A percentile compares a stretch with the other conserved stretches of the same genome.
Evolutionary conservation across 176 grass and related monocot genomes (phyloP).

Genomic region (Poa annua): DNA sequence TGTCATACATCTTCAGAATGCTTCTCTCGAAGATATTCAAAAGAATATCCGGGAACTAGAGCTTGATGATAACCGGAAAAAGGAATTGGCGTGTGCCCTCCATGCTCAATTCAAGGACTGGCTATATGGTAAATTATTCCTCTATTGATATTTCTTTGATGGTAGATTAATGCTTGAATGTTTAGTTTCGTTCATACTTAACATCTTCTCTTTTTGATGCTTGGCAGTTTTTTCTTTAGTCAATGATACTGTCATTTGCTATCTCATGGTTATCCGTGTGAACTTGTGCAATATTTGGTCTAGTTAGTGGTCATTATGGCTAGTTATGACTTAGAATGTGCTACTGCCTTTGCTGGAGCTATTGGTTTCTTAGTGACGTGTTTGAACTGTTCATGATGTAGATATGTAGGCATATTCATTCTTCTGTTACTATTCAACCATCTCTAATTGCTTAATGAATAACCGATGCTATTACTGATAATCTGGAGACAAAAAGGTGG

Average conservation of each 20-base stretch:
- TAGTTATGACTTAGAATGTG: conserved; percentile 3
- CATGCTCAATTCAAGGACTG: conserved; percentile 97
- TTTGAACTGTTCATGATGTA: neutral
- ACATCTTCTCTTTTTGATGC: neutral
- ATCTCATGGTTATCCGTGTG: conserved; percentile 7
- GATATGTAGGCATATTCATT: neutral
- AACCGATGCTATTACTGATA: neutral
- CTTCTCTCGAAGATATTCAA: conserved; percentile 75
- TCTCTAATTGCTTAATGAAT: neutral
- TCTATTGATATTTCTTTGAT: conserved; percentile 30
- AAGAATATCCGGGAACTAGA: conserved; percentile 73
- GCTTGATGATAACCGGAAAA: conserved; percentile 84
- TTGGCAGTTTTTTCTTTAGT: conserved; percentile 11
- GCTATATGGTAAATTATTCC: conserved; percentile 77
- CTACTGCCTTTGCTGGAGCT: neutral
- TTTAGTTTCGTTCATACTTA: conserved; percentile 14
- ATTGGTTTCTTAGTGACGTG: conserved; percentile 32
- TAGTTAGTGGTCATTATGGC: neutral
- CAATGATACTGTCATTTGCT: conserved; percentile 23
- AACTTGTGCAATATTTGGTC: conserved; percentile 10
- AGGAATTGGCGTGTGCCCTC: conserved; percentile 80
- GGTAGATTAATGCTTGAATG: conserved; percentile 21
- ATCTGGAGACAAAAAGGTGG: neutral
- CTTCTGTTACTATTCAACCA: neutral
- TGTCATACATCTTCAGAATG: conserved; percentile 64